A percentile compares a stretch with the other conserved stretches of the same genome.
Evolutionary conservation across 2,329 filamentous ascomycete species (phyloP).

Genomic region (Blastomyces gilchristii): DNA sequence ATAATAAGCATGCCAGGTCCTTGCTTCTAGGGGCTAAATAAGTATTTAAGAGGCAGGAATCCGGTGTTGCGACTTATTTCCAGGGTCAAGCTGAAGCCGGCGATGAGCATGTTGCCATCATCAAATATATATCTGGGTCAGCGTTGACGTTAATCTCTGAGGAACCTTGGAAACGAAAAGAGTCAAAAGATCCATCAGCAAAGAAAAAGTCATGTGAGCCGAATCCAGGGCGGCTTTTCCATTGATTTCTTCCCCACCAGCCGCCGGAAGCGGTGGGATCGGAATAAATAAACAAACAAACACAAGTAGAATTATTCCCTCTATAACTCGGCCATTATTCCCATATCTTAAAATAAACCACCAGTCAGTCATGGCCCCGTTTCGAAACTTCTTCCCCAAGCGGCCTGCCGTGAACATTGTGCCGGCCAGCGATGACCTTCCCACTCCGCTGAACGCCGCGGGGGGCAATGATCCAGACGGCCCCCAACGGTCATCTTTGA

Average conservation of each 20-base stretch:
- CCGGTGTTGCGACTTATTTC: background rate
- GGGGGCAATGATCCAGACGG: constrained; percentile 27
- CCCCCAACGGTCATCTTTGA: constrained; percentile 40
- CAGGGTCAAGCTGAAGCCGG: too few species aligned
- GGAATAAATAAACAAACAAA: background rate
- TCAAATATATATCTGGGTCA: too few species aligned
- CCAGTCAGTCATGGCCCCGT: constrained; percentile 48
- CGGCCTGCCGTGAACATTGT: constrained; percentile 33
- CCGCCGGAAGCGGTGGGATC: background rate
- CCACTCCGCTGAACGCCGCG: constrained; percentile 22
- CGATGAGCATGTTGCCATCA: too few species aligned
- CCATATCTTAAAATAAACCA: background rate
- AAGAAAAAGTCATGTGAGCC: background rate
- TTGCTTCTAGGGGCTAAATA: background rate
- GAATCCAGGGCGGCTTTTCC: background rate
- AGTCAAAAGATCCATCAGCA: too few species aligned
- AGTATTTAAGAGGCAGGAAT: background rate
- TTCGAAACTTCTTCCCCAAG: constrained; percentile 61
- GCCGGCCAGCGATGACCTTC: constrained; percentile 43
- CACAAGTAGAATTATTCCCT: background rate
- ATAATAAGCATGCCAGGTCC: background rate
- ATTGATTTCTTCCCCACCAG: background rate
- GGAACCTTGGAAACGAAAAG: too few species aligned
- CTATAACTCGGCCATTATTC: background rate
- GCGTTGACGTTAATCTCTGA: background rate